These are phyloP conservation scores for Asterophora lycoperdoides DNA, from an alignment of 768 basidiomycete genomes.

Conservation along the genomic window DNA sequence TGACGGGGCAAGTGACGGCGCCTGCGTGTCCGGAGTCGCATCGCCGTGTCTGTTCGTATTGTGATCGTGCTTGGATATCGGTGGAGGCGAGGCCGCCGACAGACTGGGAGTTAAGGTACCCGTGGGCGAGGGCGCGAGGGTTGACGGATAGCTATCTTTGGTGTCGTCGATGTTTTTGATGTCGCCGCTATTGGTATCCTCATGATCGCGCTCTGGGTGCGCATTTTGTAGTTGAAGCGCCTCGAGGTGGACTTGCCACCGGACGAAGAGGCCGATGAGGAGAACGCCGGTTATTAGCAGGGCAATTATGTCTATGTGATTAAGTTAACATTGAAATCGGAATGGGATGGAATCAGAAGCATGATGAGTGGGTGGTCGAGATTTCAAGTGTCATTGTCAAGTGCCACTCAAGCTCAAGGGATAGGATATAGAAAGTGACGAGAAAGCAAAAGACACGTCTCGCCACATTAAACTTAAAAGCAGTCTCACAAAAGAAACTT, in stretches of 20 bases:
- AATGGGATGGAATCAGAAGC: too few species aligned
- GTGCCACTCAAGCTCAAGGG: constrained; percentile 12
- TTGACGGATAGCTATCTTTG: too few species aligned
- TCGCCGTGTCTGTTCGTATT: not conserved
- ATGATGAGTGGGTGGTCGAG: too few species aligned
- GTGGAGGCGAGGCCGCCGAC: too few species aligned
- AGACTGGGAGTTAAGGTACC: too few species aligned
- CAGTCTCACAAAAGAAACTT: constrained; percentile 3
- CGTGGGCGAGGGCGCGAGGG: too few species aligned
- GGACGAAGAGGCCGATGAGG: constrained; percentile 48
- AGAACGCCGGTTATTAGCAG: constrained; percentile 57
- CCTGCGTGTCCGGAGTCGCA: not conserved
- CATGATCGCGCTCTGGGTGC: too few species aligned
- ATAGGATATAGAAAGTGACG: constrained; percentile 1
- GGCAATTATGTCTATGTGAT: constrained; percentile 53
- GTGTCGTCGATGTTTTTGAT: too few species aligned
- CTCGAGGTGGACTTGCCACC: constrained; percentile 62
- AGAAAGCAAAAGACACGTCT: not conserved
- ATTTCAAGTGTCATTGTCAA: too few species aligned
- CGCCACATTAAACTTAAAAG: not conserved
- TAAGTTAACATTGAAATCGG: not conserved
- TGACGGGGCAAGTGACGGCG: not conserved
- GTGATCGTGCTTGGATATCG: not conserved
- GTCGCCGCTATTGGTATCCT: too few species aligned
- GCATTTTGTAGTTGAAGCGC: constrained; percentile 9